These are phyloP conservation scores for Poronia punctata DNA, from an alignment of 495 filamentous ascomycete species.

Conservation along the genomic window DNA sequence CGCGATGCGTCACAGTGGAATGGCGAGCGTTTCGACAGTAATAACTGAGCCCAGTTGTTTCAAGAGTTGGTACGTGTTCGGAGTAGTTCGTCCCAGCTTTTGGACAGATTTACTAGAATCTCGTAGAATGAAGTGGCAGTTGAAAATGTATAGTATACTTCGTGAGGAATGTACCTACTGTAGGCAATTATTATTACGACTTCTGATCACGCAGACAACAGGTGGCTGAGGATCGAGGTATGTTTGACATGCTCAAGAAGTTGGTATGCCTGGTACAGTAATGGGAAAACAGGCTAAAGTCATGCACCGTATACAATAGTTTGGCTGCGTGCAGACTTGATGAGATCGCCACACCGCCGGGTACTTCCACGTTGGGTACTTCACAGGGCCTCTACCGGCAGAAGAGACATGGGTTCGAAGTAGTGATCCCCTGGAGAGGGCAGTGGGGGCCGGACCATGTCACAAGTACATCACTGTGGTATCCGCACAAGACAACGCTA, in stretches of 20 bases:
- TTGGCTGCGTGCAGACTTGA: conserved; percentile 7
- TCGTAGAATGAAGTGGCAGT: conserved; percentile 16
- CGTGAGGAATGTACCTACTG: no score
- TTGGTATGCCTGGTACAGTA: neutral
- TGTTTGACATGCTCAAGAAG: conserved; percentile 2
- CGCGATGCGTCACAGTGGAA: conserved; percentile 13
- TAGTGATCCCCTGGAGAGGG: conserved; percentile 13
- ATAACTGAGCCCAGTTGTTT: conserved; percentile 2
- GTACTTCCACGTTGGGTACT: conserved; percentile 17
- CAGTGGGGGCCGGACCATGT: no score
- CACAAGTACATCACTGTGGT: no score
- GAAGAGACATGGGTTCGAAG: conserved; percentile 11
- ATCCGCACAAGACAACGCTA: no score
- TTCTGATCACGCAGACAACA: conserved; percentile 20
- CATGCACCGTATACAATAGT: conserved; percentile 23
- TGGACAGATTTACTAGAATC: conserved; percentile 5
- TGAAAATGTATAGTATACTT: no score
- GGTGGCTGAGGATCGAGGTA: conserved; percentile 6
- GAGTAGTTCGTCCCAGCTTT: neutral
- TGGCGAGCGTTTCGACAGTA: neutral
- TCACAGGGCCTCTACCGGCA: conserved; percentile 2
- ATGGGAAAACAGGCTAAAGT: conserved; percentile 12
- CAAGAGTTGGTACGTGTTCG: no score
- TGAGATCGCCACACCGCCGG: conserved; percentile 28
- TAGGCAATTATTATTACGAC: no score